Evolutionary conservation across 2,329 filamentous ascomycete species (phyloP), one percentile per base, ranked within the genome.

Genomic region (Fusarium lateritium): DNA sequence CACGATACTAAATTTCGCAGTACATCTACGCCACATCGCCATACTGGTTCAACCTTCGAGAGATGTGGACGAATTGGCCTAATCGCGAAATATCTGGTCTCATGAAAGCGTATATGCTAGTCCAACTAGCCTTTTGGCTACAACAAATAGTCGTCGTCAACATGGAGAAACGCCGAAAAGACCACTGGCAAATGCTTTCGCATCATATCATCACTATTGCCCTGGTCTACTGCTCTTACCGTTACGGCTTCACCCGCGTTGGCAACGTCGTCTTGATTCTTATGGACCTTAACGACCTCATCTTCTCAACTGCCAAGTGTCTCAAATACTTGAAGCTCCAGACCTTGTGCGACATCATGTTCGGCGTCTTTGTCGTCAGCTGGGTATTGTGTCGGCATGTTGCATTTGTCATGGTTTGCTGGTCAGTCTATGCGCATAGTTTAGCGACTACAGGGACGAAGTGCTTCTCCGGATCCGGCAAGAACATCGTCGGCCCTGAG

Each of bases 131-230:
- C 10, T 98, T 98, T 79, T 98, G 94, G 92, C 79, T 98, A 39
- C 95, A 98, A 80, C 94, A 97, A 80, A 91, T 98, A 65, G 84
- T 98, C 19, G 93, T 98, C 56, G 92, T 98, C 78, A 92, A 98
- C 79, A 94, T 98, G 55, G 96, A 99, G 80, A 93, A 97, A 80
- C 89, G 92, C 65, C 89, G 96, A 75, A 98, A 98, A 81, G 96
- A 99, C 74, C 91, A 98, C 80, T 92, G 89, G 83, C 94, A 98
- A 80, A 98, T 98, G 96, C 88, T 98, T 70, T 91, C 89, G 17
- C 96, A 98, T 79, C 96, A 99, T 81, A 87, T 98, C 76, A 90
- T 98, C 76, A 99, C 96, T 17, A 93, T 91, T 75, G 83, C 84
- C 3, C 88, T 99, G 42, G 89, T 98, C 64, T 89, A 90, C 51